Base-by-base conservation (phyloP, 176 grass and related monocot species). In the Olyra latifolia region DNA sequence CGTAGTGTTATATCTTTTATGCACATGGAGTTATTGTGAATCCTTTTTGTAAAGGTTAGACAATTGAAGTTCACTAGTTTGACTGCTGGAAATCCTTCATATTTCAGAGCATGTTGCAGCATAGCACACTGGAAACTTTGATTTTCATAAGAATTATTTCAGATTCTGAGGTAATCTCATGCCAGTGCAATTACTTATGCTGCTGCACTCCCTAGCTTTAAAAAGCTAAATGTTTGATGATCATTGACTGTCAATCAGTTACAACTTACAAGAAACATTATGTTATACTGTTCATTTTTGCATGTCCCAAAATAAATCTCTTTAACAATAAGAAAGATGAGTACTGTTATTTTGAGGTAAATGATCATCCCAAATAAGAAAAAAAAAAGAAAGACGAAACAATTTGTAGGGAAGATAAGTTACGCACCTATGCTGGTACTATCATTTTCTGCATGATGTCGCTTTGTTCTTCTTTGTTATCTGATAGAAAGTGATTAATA, bases 161-260 rank as follows among this genome's bases (percentile, higher is more conserved):
- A 76, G 87, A 91, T 32, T 20, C n/a, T 82, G 83, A 94, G 89
- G 92, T 91, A 94, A 87, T 59, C n/a, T 55, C 83, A 74, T 43
- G 38, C 48, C 27, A 4, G 38, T 41, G 40, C 56, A 27, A 62
- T 19, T 72, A 14, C 59, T 61, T 78, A 59, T 45, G 8, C 10
- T 4, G 0, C 40, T 83, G 20, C 54, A 43, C 47, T 69, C 25
- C 20, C 4, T 60, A 68, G 16, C 58, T 80, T 74, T 5, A 56
- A 43, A 41, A 71, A 75, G 58, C 38, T 74, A 53, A 53, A 16
- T 4, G 4, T 82, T 32, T 69, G 23, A 67, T 72, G 13, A 48
- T 71, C 15, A 41, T 41, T 57, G 1, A 25, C 27, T 69, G 20
- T 48, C 50, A 80, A 35, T 89, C n/a, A 81, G 54, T 43, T 89